A percentile compares a stretch with the other conserved stretches of the same genome.
Evolutionary conservation across 371 early-diverging fungal species (phyloP).

Genomic region (Mortierella sp.): DNA sequence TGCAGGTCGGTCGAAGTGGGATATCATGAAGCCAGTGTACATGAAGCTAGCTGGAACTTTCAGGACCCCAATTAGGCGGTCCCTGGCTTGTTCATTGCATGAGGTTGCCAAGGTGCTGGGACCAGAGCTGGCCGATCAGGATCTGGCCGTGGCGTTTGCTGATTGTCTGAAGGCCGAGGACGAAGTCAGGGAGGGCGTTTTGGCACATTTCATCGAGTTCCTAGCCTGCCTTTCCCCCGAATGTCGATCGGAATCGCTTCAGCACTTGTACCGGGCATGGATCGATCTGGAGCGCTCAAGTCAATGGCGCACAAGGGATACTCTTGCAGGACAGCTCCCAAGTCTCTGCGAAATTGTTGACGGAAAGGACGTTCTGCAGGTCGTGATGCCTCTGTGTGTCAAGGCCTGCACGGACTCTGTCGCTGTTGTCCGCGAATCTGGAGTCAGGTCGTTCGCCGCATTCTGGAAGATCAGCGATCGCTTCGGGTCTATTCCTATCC

Average conservation of each 20-base stretch:
- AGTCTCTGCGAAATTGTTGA: slow-evolving; percentile 66
- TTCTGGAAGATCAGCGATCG: slow-evolving; percentile 51
- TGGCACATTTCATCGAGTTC: slow-evolving; percentile 72
- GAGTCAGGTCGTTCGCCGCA: slow-evolving; percentile 63
- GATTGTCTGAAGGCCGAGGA: slow-evolving; percentile 71
- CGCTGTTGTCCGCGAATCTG: slow-evolving; percentile 70
- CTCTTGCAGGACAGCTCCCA: slow-evolving; percentile 66
- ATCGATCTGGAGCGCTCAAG: slow-evolving; percentile 65
- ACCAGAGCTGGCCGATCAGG: slow-evolving; percentile 70
- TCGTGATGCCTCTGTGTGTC: slow-evolving; percentile 67
- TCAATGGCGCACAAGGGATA: slow-evolving; percentile 72
- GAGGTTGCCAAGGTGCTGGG: slow-evolving; percentile 72
- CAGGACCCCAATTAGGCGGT: slow-evolving; percentile 60
- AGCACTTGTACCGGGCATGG: slow-evolving; percentile 69
- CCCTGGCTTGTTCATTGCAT: slow-evolving; percentile 73
- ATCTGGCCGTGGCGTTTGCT: slow-evolving; percentile 71
- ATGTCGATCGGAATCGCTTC: slow-evolving; percentile 67
- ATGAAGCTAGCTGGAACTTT: slow-evolving; percentile 50
- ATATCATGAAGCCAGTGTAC: slow-evolving; percentile 55
- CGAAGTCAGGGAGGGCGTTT: slow-evolving; percentile 72
- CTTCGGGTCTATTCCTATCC: slow-evolving; percentile 24
- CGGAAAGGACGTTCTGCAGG: slow-evolving; percentile 64
- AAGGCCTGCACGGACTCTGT: slow-evolving; percentile 71
- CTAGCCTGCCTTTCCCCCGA: slow-evolving; percentile 65
- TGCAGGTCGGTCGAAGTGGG: slow-evolving; percentile 72